phyloP scores from a whole-genome alignment of 768 basidiomycete species.

The Cantharellus cinnabarinus region DNA sequence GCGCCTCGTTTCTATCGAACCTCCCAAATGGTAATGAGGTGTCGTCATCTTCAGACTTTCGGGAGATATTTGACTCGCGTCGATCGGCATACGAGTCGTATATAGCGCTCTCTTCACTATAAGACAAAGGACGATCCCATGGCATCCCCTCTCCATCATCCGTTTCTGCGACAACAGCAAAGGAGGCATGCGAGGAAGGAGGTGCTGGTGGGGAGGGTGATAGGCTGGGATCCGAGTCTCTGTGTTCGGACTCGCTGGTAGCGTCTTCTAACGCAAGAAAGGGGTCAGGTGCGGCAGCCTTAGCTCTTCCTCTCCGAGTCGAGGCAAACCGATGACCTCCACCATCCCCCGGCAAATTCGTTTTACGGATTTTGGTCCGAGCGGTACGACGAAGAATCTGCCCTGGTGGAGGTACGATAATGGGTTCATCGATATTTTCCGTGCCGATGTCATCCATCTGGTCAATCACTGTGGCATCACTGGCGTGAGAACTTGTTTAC shows the following conservation, averaged over 20 bases:
- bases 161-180: background rate
- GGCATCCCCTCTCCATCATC: background rate
- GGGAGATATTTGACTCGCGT: slow-evolving; percentile 9
- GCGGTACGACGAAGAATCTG: slow-evolving; percentile 81
- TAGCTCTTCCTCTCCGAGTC: slow-evolving; percentile 22
- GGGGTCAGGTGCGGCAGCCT: slow-evolving; percentile 4
- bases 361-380: slow-evolving; percentile 88
- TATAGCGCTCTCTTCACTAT: slow-evolving; percentile 62
- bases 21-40: background rate
- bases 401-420: slow-evolving; percentile 69
- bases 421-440: slow-evolving; percentile 77
- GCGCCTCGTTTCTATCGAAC: background rate
- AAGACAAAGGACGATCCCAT: slow-evolving; percentile 40
- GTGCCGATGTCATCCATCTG: slow-evolving; percentile 45
- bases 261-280: slow-evolving; percentile 5
- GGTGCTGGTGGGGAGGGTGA: slow-evolving; percentile 19
- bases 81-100: slow-evolving; percentile 57
- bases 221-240: slow-evolving; percentile 22
- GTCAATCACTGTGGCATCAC: slow-evolving; percentile 31
- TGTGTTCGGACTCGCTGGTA: background rate
- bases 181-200: slow-evolving; percentile 12
- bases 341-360: slow-evolving; percentile 51
- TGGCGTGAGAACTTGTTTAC: background rate
- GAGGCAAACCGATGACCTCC: slow-evolving; percentile 61
- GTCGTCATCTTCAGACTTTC: slow-evolving; percentile 3